Evolutionary conservation across 2,329 filamentous ascomycete genomes (phyloP), one percentile per base, ranked within the genome.

Genomic region (Arthroderma uncinatum): DNA sequence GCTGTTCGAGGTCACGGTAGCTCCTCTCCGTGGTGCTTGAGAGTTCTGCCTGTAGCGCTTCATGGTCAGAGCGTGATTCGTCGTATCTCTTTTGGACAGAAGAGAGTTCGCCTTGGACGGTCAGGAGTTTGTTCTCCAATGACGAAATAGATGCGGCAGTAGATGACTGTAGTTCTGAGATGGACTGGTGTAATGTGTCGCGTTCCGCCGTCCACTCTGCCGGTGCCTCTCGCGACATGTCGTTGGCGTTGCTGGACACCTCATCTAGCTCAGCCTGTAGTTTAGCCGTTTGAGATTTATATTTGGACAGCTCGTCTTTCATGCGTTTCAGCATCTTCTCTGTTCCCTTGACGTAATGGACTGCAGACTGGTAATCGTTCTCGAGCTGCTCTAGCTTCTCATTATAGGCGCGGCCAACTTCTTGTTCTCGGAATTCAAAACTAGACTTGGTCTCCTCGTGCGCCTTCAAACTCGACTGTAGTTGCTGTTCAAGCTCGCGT

Each of bases 241-340:
- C 70, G 53, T 66, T 67, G 60, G 62, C 69, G 60, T 76, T 79
- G 63, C 79, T 82, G 82, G 84, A 55, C 9, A 84, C 77, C 56
- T 81, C 78, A 37, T 86, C 80, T n/a, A 96, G 76, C 66, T 96
- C 89, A 50, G 83, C 81, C 71, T 93, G 91, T 40, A 98, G 78
- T 59, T 87, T 86, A 16, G 79, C 76, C 66, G 96, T 96, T 60
- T 93, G 87, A 10, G 83, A 75, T 79, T 97, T 97, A 74, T 94
- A 93, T 58, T 90, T 88, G 56, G 86, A 80, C n/a, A 98, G 79
- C 73, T 98, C 93, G 66, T 96, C 90, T 76, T 97, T 97, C 79
- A 98, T 92, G 71, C 94, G 92, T 73, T 93, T 91, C 53, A 98
- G 82, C 90, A 98, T 96, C 80, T 96, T 97, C 73, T 98, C 93